Evolutionary conservation across 2,329 filamentous ascomycete genomes (phyloP), one percentile per base, ranked within the genome.

Genomic region (Rhexocercosporidium sp.): DNA sequence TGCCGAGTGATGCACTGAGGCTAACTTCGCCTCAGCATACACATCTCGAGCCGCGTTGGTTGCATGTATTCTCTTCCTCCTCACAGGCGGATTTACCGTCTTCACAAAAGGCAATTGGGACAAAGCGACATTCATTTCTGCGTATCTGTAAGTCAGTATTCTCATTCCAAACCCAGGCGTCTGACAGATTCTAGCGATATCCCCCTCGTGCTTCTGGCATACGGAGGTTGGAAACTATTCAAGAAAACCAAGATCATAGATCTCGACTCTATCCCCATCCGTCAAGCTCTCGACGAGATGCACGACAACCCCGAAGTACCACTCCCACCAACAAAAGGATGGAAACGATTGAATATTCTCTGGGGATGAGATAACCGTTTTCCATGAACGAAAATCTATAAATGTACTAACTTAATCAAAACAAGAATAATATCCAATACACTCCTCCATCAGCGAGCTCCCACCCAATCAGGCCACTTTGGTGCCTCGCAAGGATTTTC

Each of bases 51-150:
- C 81, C 9, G 86, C 87, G 0, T 81, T 94, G 5, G 75, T 82
- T 68, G 86, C 89, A 81, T 87, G 84, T 74, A 80, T 88, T 31
- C 77, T 91, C 47, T 89, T 93, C 67, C 79, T 94, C 3, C 81
- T 93, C 47, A 93, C 91, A 3, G 86, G 88, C 44, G 91, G 91
- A 0, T 93, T 93, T 71, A 74, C 80, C 1, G 85, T 87, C 3
- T 90, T 90, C 66, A 88, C 86, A 1, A 78, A 78, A 41, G 87
- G 87, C 2, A 84, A 86, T 66, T 90, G 87, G 87, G 80, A 84
- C 64, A 74, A 85, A 0, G 82, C 82, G 22, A 80, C 78, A 1
- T 90, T 90, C 70, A 83, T 90, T 1, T 89, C 88, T 0, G 84
- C 86, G 0, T 90, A 90, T 68, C 73, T 90, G 85, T 89, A 75